These are phyloP conservation scores for Termitomyces sp. DNA, from an alignment of 768 basidiomycete species.

Conservation along the genomic window DNA sequence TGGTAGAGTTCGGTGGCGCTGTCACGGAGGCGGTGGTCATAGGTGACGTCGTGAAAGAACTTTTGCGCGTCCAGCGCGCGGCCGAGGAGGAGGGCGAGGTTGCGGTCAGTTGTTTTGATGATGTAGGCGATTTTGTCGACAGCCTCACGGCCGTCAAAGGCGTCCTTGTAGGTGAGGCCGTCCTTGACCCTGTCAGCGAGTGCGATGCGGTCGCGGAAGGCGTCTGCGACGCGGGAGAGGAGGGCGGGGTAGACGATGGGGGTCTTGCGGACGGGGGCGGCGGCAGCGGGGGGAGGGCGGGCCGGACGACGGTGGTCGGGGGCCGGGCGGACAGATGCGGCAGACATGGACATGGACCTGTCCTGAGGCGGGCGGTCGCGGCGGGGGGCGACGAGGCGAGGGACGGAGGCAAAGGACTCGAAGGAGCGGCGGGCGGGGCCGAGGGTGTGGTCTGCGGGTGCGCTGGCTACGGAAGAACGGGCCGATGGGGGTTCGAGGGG, in stretches of 20 bases:
- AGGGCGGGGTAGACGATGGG: constrained; percentile 94
- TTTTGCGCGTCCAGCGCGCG: constrained; percentile 96
- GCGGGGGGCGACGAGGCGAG: constrained; percentile 41
- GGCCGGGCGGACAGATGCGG: constrained; percentile 34
- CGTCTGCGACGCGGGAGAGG: constrained; percentile 89
- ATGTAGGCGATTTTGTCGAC: constrained; percentile 97
- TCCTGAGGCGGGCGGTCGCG: constrained; percentile 61
- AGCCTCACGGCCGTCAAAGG: constrained; percentile 95
- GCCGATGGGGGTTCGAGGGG: constrained; percentile 30
- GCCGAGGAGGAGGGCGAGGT: constrained; percentile 91
- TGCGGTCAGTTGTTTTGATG: constrained; percentile 97
- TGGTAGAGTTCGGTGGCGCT: constrained; percentile 88
- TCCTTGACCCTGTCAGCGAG: constrained; percentile 85
- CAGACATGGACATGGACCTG: constrained; percentile 74
- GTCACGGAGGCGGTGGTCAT: constrained; percentile 93
- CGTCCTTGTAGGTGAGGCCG: constrained; percentile 91
- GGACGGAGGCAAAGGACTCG: constrained; percentile 62
- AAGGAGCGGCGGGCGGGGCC: constrained; percentile 52
- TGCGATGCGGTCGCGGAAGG: constrained; percentile 78
- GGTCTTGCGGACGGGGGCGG: constrained; percentile 44
- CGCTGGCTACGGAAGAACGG: constrained; percentile 27
- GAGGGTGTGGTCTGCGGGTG: constrained; percentile 25
- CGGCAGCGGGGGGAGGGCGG: constrained; percentile 34
- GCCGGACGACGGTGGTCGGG: constrained; percentile 28
- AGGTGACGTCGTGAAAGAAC: constrained; percentile 99